phyloP scores from a whole-genome alignment of 2,329 filamentous ascomycete species.

The Cylindrodendrum hubeiense region DNA sequence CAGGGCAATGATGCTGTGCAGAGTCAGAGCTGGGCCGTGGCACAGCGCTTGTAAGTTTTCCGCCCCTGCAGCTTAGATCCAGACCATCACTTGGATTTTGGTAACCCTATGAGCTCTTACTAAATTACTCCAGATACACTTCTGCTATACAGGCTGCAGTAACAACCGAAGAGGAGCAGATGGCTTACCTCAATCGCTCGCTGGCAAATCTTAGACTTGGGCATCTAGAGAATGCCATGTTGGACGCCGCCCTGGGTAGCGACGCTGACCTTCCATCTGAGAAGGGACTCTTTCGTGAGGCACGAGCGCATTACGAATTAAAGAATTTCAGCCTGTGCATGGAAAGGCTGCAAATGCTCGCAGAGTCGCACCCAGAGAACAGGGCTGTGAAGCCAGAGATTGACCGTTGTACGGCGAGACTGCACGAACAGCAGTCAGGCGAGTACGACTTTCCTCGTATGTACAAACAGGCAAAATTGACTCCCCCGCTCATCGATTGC shows the following conservation, averaged over 20 bases:
- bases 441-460: too few species aligned
- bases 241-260: too few species aligned
- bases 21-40: constrained; percentile 43
- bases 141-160: too few species aligned
- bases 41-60: constrained; percentile 48
- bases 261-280: constrained; percentile 46
- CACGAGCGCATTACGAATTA: constrained; percentile 59
- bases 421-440: too few species aligned
- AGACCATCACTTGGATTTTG: too few species aligned
- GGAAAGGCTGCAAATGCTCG: constrained; percentile 49
- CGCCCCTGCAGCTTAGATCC: too few species aligned
- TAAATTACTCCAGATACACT: constrained; percentile 37
- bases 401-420: neutral
- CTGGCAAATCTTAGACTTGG: constrained; percentile 44
- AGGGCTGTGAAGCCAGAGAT: constrained; percentile 32
- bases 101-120: too few species aligned
- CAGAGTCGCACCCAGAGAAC: constrained; percentile 51
- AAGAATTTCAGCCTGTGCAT: constrained; percentile 44
- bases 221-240: constrained; percentile 43
- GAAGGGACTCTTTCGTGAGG: constrained; percentile 59
- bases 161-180: constrained; percentile 42
- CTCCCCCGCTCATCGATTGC: too few species aligned
- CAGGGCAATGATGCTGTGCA: constrained; percentile 52
- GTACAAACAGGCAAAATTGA: too few species aligned
- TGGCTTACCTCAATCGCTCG: constrained; percentile 53